Evolutionary conservation across 495 filamentous ascomycete genomes (phyloP).

Genomic region (Oleoguttula mirabilis): DNA sequence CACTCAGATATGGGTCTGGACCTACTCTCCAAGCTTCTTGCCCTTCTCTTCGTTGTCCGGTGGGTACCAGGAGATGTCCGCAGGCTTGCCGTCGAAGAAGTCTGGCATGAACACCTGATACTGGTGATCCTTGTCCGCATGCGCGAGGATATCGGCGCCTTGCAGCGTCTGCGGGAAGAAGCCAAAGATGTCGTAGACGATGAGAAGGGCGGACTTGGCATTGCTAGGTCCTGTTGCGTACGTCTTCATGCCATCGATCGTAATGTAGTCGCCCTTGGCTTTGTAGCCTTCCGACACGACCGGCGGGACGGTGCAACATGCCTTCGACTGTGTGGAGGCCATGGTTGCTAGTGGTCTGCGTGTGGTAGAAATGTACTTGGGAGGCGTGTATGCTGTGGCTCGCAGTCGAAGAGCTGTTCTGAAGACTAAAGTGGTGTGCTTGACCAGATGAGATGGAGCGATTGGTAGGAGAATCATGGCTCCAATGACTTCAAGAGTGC

Average conservation of each 20-base stretch:
- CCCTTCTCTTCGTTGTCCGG: conserved; percentile 72
- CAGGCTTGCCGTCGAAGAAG: conserved; percentile 50
- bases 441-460: neutral
- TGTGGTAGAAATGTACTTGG: neutral
- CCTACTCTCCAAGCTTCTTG: conserved; percentile 49
- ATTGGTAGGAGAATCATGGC: neutral
- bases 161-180: conserved; percentile 55
- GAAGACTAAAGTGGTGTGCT: neutral
- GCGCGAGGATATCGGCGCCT: conserved; percentile 58
- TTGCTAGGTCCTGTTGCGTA: conserved; percentile 51
- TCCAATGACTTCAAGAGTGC: neutral
- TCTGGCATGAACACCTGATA: conserved; percentile 38
- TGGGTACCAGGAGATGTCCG: conserved; percentile 54
- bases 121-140: conserved; percentile 39
- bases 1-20: no score
- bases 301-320: conserved; percentile 64
- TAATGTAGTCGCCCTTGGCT: conserved; percentile 45
- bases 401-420: neutral
- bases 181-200: conserved; percentile 64
- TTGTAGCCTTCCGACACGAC: conserved; percentile 48
- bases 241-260: conserved; percentile 52
- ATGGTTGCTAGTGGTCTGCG: conserved; percentile 12
- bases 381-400: neutral
- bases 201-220: conserved; percentile 47
- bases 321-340: conserved; percentile 26